phyloP scores from a whole-genome alignment of 208 protist species.

The Wallacemonas sp. region DNA sequence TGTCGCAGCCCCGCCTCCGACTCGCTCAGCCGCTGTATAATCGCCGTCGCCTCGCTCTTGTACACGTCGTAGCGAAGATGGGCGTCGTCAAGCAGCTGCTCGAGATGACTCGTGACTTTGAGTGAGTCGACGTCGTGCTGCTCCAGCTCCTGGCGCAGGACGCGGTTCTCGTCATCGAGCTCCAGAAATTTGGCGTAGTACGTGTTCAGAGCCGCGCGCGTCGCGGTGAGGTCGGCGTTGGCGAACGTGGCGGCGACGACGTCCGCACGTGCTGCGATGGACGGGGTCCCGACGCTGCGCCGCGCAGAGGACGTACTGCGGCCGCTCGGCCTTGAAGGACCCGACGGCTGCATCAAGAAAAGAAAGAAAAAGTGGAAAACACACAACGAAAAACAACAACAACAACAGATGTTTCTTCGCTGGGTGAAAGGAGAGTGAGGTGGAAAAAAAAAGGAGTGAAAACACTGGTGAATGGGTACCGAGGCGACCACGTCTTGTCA shows the following conservation, averaged over 20 bases:
- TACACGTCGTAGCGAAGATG: slow-evolving; percentile 29
- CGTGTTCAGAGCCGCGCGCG: slow-evolving; percentile 42
- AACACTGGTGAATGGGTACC: too few species aligned
- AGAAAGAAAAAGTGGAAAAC: too few species aligned
- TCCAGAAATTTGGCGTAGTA: slow-evolving; percentile 48
- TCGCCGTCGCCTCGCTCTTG: slow-evolving; percentile 36
- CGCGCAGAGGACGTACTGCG: neutral
- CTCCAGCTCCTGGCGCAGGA: slow-evolving; percentile 46
- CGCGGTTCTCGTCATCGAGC: slow-evolving; percentile 41
- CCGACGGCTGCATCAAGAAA: neutral
- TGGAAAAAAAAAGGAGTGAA: too few species aligned
- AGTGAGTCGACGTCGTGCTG: slow-evolving; percentile 59
- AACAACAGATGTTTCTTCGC: too few species aligned
- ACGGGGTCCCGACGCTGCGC: neutral
- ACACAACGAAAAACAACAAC: too few species aligned
- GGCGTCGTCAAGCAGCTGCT: slow-evolving; percentile 46
- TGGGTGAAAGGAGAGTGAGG: too few species aligned
- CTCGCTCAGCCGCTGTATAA: slow-evolving; percentile 28
- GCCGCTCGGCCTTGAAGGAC: neutral
- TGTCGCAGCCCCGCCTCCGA: slow-evolving; percentile 33
- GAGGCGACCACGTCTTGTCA: too few species aligned
- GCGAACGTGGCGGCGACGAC: slow-evolving; percentile 56
- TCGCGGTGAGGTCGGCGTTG: slow-evolving; percentile 51
- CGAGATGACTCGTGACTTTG: slow-evolving; percentile 48
- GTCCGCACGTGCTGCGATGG: slow-evolving; percentile 23